Evolutionary conservation across 495 filamentous ascomycete genomes (phyloP), one percentile per base, ranked within the genome.

Genomic region (Aspergillus mulundensis): DNA sequence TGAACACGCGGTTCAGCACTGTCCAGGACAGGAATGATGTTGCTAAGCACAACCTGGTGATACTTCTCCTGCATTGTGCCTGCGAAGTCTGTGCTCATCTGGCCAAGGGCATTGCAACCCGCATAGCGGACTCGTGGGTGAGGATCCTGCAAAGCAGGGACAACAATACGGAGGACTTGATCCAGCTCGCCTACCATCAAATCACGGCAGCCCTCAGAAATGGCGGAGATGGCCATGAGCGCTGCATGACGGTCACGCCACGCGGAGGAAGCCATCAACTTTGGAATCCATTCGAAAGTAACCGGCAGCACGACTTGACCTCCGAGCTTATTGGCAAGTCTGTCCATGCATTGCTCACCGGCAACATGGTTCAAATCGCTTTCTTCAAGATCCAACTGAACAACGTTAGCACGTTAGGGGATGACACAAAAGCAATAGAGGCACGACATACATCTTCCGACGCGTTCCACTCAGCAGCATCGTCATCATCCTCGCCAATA

Each of bases 51-150:
- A 38, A 85, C 76, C 43, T 86, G 80, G 64, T 95, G 92, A 70
- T 93, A 95, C 63, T 96, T 93, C 62, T 92, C 87, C 69, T 99
- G 95, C 95, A 99, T 97, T 12, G 89, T 96, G 1, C 91, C 93
- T 28, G 95, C 94, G 68, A 99, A 99, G 70, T 99, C 95, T 10
- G 95, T 99, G 71, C 95, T 97, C 95, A 99, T 99, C 70, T 99
- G 95, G 14, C 95, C 95, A 21, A 99, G 77, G n/a, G 95, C 95
- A 67, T 99, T 97, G 76, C 95, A 99, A 34, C 92, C 95, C 28
- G 95, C 95, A 84, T 95, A 99, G 53, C 94, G 87, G 46, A 99
- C 95, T 56, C 95, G 88, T 19, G 95, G 90, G 67, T 97, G 95
- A 39, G 87, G 79, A 60, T 97, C 92, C 57, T 86, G 84, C n/a